Evolutionary conservation across 371 early-diverging fungal species (phyloP), one percentile per base, ranked within the genome.

Genomic region (Mucor piriformis): DNA sequence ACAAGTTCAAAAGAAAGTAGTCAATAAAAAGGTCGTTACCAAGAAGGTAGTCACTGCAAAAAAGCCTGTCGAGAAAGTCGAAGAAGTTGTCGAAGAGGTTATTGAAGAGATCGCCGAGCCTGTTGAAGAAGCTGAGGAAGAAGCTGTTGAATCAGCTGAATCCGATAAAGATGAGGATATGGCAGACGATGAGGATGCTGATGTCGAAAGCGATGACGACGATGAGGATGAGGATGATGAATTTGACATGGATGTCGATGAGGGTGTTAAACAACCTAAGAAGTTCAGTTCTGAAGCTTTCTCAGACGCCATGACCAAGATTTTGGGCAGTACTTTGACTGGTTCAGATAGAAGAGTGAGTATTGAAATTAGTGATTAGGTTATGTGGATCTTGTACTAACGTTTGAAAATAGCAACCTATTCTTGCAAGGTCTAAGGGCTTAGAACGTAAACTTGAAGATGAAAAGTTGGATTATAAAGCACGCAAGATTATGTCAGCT

Each of bases 391-490:
- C 42, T 27, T 24, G 18, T 20, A 27, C 6, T 24, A 52, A 34
- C n/a, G 4, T 13, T 11, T 33, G 12, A 21, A 4, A 43, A 67
- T 74, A 78, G 77, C 82, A 76, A 62, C 92, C 94, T 5, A 89
- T 93, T 70, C 73, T 93, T 57, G 86, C 92, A 2, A 74, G 85
- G 63, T 85, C 88, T 43, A 88, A 87, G 61, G 83, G 85, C 33
- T 83, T 85, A 46, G 90, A 89, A 62, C 80, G 81, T 20, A 81
- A 83, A 53, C 64, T 93, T 27, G 91, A 91, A 51, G 90, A 93
- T 50, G 89, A 84, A 46, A 91, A 88, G 66, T 73, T 92, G 46
- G 92, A 92, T 64, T 82, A 84, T 35, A 88, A 87, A 71, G 91
- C 92, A 46, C 83, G 84, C 44, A 89, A 85, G 56, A 67, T 84